Conservation (phyloP, 2,329 filamentous ascomycete genomes). For the Alternaria angustiovoidea region DNA sequence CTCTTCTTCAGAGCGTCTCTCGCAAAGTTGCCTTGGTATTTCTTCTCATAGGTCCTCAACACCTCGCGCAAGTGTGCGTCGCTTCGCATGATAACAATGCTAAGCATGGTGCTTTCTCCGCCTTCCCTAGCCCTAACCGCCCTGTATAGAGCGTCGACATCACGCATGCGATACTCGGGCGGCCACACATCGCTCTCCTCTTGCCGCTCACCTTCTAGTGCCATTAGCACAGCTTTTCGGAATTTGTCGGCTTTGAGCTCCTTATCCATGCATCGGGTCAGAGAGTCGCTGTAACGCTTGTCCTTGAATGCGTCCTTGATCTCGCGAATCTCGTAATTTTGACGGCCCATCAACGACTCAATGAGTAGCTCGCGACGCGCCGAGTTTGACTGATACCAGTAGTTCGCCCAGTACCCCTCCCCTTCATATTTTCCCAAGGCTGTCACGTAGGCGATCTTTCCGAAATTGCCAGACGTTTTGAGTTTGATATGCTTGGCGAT, state of each 20-base stretch:
- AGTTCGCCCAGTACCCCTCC: conserved; percentile 98
- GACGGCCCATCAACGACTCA: conserved; percentile 88
- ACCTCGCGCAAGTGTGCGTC: conserved; percentile 85
- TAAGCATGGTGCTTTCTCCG: conserved; percentile 86
- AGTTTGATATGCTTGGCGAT: conserved; percentile 86
- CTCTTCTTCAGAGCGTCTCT: conserved; percentile 87
- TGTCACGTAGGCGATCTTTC: conserved; percentile 90
- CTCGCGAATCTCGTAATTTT: conserved; percentile 82
- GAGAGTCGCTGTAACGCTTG: conserved; percentile 85
- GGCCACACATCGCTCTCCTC: conserved; percentile 73
- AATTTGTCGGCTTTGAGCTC: conserved; percentile 98
- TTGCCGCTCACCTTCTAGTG: conserved; percentile 83
- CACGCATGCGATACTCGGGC: conserved; percentile 66
- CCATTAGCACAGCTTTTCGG: conserved; percentile 83
- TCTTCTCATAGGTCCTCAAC: conserved; percentile 76
- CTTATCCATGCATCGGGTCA: conserved; percentile 85
- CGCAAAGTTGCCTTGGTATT: conserved; percentile 82
- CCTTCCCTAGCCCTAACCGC: conserved; percentile 76
- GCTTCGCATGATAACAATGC: conserved; percentile 80
- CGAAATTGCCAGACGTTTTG: conserved; percentile 78
- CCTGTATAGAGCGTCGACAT: conserved; percentile 75
- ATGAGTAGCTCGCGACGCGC: conserved; percentile 88
- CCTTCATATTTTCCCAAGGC: conserved; percentile 90
- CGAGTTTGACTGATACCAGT: conserved; percentile 91
- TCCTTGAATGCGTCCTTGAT: conserved; percentile 92